phyloP scores from a whole-genome alignment of 2,329 filamentous ascomycete species.

The Chaetoscypha palmicola region DNA sequence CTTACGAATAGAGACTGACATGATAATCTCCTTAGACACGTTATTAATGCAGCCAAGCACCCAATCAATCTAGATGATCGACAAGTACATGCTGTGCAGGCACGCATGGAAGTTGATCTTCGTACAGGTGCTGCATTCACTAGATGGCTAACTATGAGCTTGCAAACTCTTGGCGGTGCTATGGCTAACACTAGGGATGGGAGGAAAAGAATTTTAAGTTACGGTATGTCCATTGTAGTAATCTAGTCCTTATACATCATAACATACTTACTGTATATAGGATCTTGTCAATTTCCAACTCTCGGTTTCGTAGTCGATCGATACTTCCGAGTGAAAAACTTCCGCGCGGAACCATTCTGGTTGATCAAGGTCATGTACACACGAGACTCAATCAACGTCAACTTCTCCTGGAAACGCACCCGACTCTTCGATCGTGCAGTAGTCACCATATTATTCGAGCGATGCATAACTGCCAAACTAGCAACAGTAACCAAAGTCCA shows the following conservation, averaged over 20 bases:
- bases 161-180: conserved; percentile 64
- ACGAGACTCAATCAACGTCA: conserved; percentile 70
- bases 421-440: conserved; percentile 83
- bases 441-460: conserved; percentile 76
- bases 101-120: conserved; percentile 86
- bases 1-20: not conserved
- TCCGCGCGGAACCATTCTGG: conserved; percentile 91
- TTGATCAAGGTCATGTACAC: conserved; percentile 76
- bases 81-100: conserved; percentile 80
- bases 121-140: conserved; percentile 92
- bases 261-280: conserved; percentile 30
- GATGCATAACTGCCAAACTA: conserved; percentile 67
- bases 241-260: not conserved
- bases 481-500: conserved; percentile 80
- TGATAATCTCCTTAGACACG: conserved; percentile 52
- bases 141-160: conserved; percentile 70
- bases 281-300: conserved; percentile 93
- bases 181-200: conserved; percentile 45
- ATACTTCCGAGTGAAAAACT: conserved; percentile 90
- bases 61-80: conserved; percentile 74
- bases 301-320: conserved; percentile 95
- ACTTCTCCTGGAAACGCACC: conserved; percentile 75
- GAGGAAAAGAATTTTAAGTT: conserved; percentile 55
- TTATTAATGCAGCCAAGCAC: conserved; percentile 72
- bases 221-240: conserved; percentile 50